Percentiles rank a stretch among this genome's conserved stretches.
These are phyloP conservation scores for Botrytis medusae DNA, from an alignment of 2,329 filamentous ascomycete species.

Conservation along the genomic window DNA sequence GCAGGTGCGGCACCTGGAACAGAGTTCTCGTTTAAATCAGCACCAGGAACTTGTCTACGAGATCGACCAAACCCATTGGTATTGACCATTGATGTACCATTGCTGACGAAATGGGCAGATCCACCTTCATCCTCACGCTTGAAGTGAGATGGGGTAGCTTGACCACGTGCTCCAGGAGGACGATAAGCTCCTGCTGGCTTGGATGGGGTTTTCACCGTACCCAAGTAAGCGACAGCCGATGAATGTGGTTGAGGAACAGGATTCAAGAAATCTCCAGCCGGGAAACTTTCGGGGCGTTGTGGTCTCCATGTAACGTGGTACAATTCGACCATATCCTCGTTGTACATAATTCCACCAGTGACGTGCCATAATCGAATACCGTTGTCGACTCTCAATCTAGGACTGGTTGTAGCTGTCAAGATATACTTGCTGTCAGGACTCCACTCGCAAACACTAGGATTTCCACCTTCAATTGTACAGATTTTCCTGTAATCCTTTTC, in stretches of 20 bases:
- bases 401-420: constrained; percentile 95
- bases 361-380: constrained; percentile 95
- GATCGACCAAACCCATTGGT: constrained; percentile 76
- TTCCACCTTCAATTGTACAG: constrained; percentile 90
- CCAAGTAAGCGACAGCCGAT: constrained; percentile 79
- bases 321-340: constrained; percentile 89
- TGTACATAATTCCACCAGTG: constrained; percentile 85
- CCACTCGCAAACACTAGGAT: constrained; percentile 96
- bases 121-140: constrained; percentile 97
- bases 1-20: constrained; percentile 67
- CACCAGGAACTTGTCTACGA: constrained; percentile 81
- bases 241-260: constrained; percentile 75
- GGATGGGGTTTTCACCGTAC: constrained; percentile 86
- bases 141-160: constrained; percentile 87
- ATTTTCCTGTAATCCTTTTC: constrained; percentile 93
- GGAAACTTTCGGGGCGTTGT: constrained; percentile 59
- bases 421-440: constrained; percentile 94
- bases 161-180: constrained; percentile 87
- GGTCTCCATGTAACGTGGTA: constrained; percentile 92
- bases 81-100: constrained; percentile 64
- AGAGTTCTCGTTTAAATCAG: constrained; percentile 67
- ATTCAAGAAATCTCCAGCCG: constrained; percentile 68
- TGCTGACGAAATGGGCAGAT: constrained; percentile 77
- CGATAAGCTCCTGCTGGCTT: constrained; percentile 98
- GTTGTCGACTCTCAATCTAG: constrained; percentile 93